Evolutionary conservation across 2,329 filamentous ascomycete genomes (phyloP).

Genomic region (Fusarium mangiferae): DNA sequence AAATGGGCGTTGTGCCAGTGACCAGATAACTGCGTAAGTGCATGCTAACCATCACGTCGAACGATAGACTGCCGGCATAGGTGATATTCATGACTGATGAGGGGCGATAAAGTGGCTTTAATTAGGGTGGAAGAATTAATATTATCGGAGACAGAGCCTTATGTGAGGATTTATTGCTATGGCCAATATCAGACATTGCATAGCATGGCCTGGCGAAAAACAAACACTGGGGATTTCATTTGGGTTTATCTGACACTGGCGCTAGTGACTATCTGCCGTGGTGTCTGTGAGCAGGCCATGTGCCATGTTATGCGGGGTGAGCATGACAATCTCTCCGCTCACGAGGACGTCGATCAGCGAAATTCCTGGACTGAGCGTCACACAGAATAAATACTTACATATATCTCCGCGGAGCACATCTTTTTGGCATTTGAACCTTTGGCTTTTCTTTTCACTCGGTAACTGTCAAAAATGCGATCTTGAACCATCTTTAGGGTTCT

Average conservation of each 20-base stretch:
- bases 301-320: background rate
- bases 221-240: background rate
- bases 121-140: background rate
- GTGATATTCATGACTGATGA: accelerated
- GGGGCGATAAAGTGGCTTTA: accelerated
- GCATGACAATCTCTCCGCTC: background rate
- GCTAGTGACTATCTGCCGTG: background rate
- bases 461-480: background rate
- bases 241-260: background rate
- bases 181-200: background rate
- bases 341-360: background rate
- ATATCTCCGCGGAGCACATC: background rate
- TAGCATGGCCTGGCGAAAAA: background rate
- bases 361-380: background rate
- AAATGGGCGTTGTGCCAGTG: accelerated
- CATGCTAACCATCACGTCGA: background rate
- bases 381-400: background rate
- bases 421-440: accelerated
- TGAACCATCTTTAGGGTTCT: accelerated
- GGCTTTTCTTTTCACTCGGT: accelerated
- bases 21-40: background rate
- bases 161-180: accelerated
- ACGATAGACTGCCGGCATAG: background rate
- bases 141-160: background rate
- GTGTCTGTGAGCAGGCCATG: background rate